Base-by-base conservation (phyloP, 805 yeast genomes). In the Debaryomyces maramus region DNA sequence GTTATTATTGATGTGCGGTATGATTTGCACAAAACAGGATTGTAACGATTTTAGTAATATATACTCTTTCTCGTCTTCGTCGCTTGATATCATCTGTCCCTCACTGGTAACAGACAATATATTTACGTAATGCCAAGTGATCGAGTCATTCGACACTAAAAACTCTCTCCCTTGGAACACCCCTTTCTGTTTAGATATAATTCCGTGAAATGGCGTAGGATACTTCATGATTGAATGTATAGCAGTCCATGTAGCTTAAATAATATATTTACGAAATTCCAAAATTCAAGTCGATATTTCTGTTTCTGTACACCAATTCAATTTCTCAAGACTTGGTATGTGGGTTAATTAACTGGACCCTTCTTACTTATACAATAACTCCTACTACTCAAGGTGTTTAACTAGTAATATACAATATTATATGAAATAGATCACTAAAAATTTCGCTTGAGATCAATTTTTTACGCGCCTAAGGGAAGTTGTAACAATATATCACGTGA, bases 1-100 rank as follows among this genome's bases (percentile, higher is more conserved):
- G 24, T 38, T 16, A 22, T 34, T 29, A 40, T 35, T 45, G 28
- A 60, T 39, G 35, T 53, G 52, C 6, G 73, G 63, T 27, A 50
- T 56, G 20, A 70, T 51, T 39, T 64, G 73, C 9, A 70, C 65
- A 39, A 51, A 61, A 49, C 75, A 69, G 13, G 71, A 57, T 48
- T 70, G 75, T 23, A 70, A 54, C 32, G 55, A 58, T 31, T 57
- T 60, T 22, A 68, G 45, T 8, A 69, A 54, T 10, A 67, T 45
- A 43, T 58, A 56, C 38, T 56, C 58, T 34, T 52, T 50, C 24
- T 58, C 63, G 16, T 45, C 46, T 18, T 61, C 67, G 45, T 62
- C 70, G 9, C 54, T 43, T 21, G 65, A 63, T 38, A 50, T 58
- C 29, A 70, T 40, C 32, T 60, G 58, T 27, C 75, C 75, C 23